A percentile compares a stretch with the other conserved stretches of the same genome.
These are phyloP conservation scores for Pseudophaeomoniella oleicola DNA, from an alignment of 2,329 filamentous ascomycete genomes.

Conservation along the genomic window DNA sequence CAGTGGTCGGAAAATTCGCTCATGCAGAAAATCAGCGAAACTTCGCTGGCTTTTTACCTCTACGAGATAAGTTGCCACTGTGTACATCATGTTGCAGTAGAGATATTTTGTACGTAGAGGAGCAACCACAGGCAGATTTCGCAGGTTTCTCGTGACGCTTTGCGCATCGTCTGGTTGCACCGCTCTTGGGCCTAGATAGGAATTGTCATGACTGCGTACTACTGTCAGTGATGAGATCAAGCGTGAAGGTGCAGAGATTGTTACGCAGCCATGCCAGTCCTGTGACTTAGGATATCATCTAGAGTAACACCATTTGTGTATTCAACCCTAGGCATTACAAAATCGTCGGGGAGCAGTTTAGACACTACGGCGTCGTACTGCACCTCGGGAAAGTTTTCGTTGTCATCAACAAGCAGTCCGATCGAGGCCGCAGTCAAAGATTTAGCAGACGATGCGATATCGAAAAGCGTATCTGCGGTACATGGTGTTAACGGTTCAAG, in stretches of 20 bases:
- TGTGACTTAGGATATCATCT: constrained; percentile 18
- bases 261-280: constrained; percentile 16
- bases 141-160: neutral
- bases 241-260: no score
- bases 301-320: constrained; percentile 15
- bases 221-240: no score
- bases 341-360: constrained; percentile 19
- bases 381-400: constrained; percentile 15
- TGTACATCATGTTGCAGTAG: neutral
- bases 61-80: neutral
- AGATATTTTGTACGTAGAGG: neutral
- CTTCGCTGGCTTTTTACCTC: neutral
- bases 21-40: neutral
- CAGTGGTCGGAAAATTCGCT: neutral
- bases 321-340: constrained; percentile 13
- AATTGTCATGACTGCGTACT: no score
- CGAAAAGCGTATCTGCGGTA: constrained; percentile 44
- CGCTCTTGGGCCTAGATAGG: no score
- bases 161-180: constrained; percentile 13
- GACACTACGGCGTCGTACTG: constrained; percentile 21
- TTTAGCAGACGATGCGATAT: constrained; percentile 42
- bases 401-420: constrained; percentile 22
- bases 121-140: neutral
- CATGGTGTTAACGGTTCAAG: no score
- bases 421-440: constrained; percentile 37